Base-by-base conservation (phyloP, 2,329 filamentous ascomycete genomes). In the Xylaria hypoxylon region DNA sequence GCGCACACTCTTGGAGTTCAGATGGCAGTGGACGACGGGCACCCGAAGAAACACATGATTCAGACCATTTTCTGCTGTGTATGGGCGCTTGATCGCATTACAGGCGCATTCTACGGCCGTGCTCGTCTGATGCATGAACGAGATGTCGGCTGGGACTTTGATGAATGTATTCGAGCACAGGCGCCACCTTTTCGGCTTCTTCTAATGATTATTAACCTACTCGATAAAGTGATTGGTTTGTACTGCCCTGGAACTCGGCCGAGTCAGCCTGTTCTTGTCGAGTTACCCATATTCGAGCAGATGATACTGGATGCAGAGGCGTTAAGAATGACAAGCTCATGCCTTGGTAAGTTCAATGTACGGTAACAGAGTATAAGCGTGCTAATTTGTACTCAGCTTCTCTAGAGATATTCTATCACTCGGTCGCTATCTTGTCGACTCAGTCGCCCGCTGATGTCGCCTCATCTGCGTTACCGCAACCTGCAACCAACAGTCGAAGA, bases 341-440 rank as follows among this genome's bases (percentile, higher is more conserved):
- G 86, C 8, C 80, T 88, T 10, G 84, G 85, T 87, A 68, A 68
- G 80, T 75, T 5, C 26, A 10, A 13, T 33, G 15, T 13, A n/a
- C 2, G 42, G 31, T 24, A 15, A 59, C 3, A 17, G 8, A 33
- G 28, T 22, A 38, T 28, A 26, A 19, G 5, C 28, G 4, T 22
- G 40, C 74, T 79, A 52, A 79, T 62, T n/a, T 26, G 2, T 24
- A 10, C 0, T 5, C 42, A 88, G 87, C 83, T 7, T 89, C 88
- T 0, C 81, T 90, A 6, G 88, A 90, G 70, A 83, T 86, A 0
- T 84, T 90, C 17, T 90, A 90, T 71, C 87, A 90, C 70, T 86
- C 87, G 2, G 85, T 90, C 6, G 85, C 87, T 40, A 89, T 90
- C 8, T 78, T 90, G 1, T 89, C 87, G 0, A 89, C 86, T 56